Evolutionary conservation across 495 filamentous ascomycete species (phyloP).

Genomic region (Neurospora africana): DNA sequence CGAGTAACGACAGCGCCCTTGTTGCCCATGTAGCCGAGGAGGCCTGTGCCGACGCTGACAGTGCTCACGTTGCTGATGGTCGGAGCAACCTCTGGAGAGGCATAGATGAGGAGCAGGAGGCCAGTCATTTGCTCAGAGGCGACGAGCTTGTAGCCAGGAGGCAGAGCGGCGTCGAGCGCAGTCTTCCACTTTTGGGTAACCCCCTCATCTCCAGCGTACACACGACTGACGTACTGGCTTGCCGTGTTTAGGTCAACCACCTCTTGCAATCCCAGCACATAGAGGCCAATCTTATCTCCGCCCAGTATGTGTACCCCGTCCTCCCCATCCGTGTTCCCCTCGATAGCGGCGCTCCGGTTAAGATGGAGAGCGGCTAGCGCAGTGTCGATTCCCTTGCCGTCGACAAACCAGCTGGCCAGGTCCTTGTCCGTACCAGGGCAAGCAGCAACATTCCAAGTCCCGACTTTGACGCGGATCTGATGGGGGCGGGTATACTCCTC

Average conservation of each 20-base stretch:
- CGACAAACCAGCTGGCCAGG: constrained; percentile 74
- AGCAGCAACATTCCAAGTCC: constrained; percentile 90
- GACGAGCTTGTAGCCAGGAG: constrained; percentile 62
- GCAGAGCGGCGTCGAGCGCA: constrained; percentile 58
- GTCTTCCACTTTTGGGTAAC: constrained; percentile 69
- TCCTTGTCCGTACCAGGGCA: constrained; percentile 75
- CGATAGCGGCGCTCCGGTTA: constrained; percentile 17
- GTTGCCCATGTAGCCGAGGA: constrained; percentile 90
- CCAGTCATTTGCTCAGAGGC: constrained; percentile 80
- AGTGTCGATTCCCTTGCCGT: constrained; percentile 58
- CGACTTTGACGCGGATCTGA: constrained; percentile 71
- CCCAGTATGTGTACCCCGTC: constrained; percentile 27
- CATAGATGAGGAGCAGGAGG: constrained; percentile 75
- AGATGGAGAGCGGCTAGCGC: constrained; percentile 43
- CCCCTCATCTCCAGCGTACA: constrained; percentile 57
- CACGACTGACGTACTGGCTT: constrained; percentile 42
- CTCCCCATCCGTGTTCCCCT: constrained; percentile 10
- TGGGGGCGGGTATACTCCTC: constrained; percentile 64
- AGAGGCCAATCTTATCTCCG: constrained; percentile 66
- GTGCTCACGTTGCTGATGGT: constrained; percentile 69
- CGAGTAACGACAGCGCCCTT: constrained; percentile 83
- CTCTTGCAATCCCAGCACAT: constrained; percentile 85
- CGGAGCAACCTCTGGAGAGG: constrained; percentile 59
- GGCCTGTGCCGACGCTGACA: constrained; percentile 69
- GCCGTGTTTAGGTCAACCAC: constrained; percentile 73